Conservation (phyloP, 2,329 filamentous ascomycete genomes). For the Cladorrhinum sp. region DNA sequence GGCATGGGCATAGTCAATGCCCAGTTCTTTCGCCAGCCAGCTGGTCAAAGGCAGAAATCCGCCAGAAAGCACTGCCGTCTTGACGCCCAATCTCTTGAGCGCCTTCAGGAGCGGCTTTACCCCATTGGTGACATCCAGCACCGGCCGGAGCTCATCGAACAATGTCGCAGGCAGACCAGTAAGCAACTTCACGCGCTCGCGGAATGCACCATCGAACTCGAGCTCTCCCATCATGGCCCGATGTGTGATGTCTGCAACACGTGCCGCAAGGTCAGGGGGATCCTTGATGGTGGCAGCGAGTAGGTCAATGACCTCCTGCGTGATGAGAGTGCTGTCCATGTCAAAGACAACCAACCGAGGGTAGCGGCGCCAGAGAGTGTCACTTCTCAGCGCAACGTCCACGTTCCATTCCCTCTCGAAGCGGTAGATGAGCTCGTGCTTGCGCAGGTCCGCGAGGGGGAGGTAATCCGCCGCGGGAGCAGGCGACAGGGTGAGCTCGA, state of each 20-base stretch:
- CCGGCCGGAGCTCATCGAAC: constrained; percentile 71
- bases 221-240: constrained; percentile 95
- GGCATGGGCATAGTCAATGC: constrained; percentile 83
- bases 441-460: constrained; percentile 66
- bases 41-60: constrained; percentile 86
- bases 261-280: constrained; percentile 67
- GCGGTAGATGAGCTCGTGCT: constrained; percentile 76
- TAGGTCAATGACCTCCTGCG: constrained; percentile 96
- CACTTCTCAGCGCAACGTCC: constrained; percentile 73
- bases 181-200: constrained; percentile 75
- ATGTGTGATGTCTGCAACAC: constrained; percentile 85
- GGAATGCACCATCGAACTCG: constrained; percentile 82
- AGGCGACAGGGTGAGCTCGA: constrained; percentile 63
- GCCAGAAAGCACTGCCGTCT: constrained; percentile 86
- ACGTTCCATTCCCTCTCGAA: constrained; percentile 90
- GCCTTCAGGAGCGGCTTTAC: constrained; percentile 70
- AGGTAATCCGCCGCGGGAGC: constrained; percentile 61
- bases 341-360: constrained; percentile 92
- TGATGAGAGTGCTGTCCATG: constrained; percentile 97
- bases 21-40: constrained; percentile 78
- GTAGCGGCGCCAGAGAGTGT: constrained; percentile 71
- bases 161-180: constrained; percentile 76
- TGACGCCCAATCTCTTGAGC: constrained; percentile 75
- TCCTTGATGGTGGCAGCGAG: constrained; percentile 75
- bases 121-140: constrained; percentile 78